Evolutionary conservation across 2,329 filamentous ascomycete species (phyloP).

Genomic region (Periconia sp.): DNA sequence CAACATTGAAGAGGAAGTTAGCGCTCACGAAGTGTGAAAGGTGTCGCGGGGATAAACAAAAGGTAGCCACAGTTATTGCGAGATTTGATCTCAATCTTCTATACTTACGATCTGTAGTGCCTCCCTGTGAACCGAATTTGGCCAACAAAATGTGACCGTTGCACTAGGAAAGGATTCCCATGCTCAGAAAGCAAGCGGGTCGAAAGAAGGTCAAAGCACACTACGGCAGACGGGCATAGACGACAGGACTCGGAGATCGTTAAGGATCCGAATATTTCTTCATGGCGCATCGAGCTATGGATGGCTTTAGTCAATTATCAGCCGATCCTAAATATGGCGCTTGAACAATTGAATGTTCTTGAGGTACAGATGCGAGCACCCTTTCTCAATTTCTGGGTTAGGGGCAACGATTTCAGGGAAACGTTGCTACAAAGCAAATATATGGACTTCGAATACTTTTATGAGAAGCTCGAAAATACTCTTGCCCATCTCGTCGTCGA

Average conservation of each 20-base stretch:
- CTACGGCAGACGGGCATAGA: background rate
- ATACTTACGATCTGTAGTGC: background rate
- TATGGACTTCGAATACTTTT: constrained; percentile 2
- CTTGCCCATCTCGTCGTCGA: background rate
- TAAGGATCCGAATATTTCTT: background rate
- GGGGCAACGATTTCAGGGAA: background rate
- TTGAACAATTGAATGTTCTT: background rate
- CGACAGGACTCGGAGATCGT: no score
- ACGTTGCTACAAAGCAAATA: background rate
- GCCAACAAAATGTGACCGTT: constrained; percentile 5
- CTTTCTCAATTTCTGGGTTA: background rate
- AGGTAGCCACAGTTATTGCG: no score
- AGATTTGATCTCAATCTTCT: no score
- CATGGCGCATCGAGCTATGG: background rate
- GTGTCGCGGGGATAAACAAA: constrained; percentile 12
- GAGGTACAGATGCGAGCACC: background rate
- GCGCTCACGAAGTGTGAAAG: constrained; percentile 10
- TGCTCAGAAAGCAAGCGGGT: constrained; percentile 13
- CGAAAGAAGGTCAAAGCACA: constrained; percentile 3
- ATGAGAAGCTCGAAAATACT: background rate
- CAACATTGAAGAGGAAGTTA: constrained; percentile 5
- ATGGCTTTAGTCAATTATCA: constrained; percentile 4
- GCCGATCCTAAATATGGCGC: constrained; percentile 3
- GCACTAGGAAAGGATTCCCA: constrained; percentile 9
- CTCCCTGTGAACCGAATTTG: constrained; percentile 4